A percentile compares a stretch with the other conserved stretches of the same genome.
phyloP scores from a whole-genome alignment of 345 rosid species.

The Eucalyptus tenuipes region DNA sequence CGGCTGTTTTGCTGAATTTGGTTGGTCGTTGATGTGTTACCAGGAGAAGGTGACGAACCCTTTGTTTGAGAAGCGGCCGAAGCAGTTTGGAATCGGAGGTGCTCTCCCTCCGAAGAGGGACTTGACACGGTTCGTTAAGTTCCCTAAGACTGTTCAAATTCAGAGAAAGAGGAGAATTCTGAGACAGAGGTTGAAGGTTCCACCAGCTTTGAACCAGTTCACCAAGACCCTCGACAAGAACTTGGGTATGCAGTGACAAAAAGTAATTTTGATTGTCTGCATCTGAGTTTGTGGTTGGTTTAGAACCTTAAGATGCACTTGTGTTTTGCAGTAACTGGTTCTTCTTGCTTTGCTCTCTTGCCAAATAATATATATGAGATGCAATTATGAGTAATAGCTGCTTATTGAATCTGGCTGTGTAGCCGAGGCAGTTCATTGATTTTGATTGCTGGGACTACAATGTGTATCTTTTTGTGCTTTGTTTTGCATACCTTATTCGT shows the following conservation, averaged over 20 bases:
- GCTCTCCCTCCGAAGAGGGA: conserved; percentile 88
- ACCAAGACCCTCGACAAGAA: conserved; percentile 92
- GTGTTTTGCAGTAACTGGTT: neutral
- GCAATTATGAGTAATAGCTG: neutral
- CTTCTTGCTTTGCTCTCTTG: neutral
- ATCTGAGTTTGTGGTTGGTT: neutral
- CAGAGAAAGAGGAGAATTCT: conserved; percentile 80
- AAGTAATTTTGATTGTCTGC: neutral
- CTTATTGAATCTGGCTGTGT: neutral
- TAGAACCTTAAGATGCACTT: neutral
- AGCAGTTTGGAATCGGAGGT: conserved; percentile 85
- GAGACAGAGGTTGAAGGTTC: conserved; percentile 80
- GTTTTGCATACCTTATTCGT: neutral
- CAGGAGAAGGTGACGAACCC: conserved; percentile 68
- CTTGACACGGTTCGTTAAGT: conserved; percentile 57
- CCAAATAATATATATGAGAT: neutral
- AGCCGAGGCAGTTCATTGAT: neutral
- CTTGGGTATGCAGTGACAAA: conserved; percentile 25
- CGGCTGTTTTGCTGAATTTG: neutral
- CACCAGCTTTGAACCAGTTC: conserved; percentile 79
- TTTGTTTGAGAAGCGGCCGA: conserved; percentile 69
- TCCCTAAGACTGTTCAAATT: conserved; percentile 59
- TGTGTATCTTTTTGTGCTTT: neutral
- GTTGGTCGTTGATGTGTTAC: neutral
- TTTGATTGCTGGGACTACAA: neutral